A percentile compares a stretch with the other conserved stretches of the same genome.
Evolutionary conservation across 2,329 filamentous ascomycete species (phyloP).

Genomic region (Mycosphaerella arachidis): DNA sequence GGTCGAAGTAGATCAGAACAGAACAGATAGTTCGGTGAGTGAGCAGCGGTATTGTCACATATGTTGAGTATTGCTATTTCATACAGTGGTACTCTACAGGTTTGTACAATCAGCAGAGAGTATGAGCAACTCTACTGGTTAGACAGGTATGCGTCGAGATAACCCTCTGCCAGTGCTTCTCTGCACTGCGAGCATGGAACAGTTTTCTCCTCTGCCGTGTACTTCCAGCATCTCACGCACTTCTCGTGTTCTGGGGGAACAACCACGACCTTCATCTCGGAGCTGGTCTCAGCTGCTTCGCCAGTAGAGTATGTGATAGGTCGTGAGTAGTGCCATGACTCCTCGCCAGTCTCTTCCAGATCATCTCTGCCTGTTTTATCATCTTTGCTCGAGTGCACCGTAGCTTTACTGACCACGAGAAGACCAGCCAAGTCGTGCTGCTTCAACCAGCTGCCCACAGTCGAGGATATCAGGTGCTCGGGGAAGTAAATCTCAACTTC

Average conservation of each 20-base stretch:
- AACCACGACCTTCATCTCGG: slow-evolving; percentile 21
- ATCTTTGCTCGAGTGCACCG: slow-evolving; percentile 11
- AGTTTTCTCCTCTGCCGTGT: slow-evolving; percentile 58
- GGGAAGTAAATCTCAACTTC: slow-evolving; percentile 54
- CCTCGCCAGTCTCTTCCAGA: slow-evolving; percentile 6
- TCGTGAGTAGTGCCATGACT: slow-evolving; percentile 39
- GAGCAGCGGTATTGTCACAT: not conserved
- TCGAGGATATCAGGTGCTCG: slow-evolving; percentile 3
- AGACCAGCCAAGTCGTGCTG: slow-evolving; percentile 36
- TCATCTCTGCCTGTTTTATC: slow-evolving; percentile 5
- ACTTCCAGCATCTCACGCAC: slow-evolving; percentile 87
- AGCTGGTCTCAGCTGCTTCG: slow-evolving; percentile 18
- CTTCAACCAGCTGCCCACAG: slow-evolving; percentile 15
- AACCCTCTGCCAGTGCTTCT: slow-evolving; percentile 50
- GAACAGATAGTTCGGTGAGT: too few species aligned
- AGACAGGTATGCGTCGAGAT: not conserved
- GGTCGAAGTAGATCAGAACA: too few species aligned
- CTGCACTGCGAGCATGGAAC: slow-evolving; percentile 72
- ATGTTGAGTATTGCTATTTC: not conserved
- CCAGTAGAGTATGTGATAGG: slow-evolving; percentile 36
- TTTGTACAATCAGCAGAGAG: not conserved
- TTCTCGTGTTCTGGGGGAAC: slow-evolving; percentile 56
- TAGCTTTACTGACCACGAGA: slow-evolving; percentile 41
- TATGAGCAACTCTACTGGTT: not conserved
- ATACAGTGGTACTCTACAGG: not conserved